phyloP scores from a whole-genome alignment of 228 moss, liverwort and hornwort genomes.

The Sphagnum magellanicum region DNA sequence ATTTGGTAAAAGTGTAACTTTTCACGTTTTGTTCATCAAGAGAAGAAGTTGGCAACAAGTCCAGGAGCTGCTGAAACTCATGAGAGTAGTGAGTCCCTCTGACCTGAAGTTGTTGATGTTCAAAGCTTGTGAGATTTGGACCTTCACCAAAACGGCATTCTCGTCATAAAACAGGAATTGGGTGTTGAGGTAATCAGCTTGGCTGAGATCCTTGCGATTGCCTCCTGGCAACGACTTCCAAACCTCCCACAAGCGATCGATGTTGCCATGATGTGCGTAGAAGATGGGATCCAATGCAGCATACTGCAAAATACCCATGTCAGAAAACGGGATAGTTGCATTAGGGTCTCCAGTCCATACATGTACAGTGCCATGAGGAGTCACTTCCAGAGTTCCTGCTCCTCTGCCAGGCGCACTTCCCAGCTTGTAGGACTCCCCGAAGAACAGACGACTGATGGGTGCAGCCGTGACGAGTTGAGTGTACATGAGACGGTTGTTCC shows the following conservation, averaged over 20 bases:
- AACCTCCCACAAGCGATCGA: slow-evolving; percentile 47
- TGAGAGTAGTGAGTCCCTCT: slow-evolving; percentile 22
- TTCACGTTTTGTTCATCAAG: not conserved
- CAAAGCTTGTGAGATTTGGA: slow-evolving; percentile 36
- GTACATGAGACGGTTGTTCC: slow-evolving; percentile 20
- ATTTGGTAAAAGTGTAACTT: too few relatives aligned
- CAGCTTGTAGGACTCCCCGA: slow-evolving; percentile 18
- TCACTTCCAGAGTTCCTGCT: slow-evolving; percentile 13
- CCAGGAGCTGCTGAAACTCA: slow-evolving; percentile 12
- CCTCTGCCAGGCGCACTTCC: slow-evolving; percentile 26
- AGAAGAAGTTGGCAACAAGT: not conserved
- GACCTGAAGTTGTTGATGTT: slow-evolving; percentile 24
- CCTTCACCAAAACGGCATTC: slow-evolving; percentile 31
- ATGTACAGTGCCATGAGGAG: slow-evolving; percentile 30
- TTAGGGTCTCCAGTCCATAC: slow-evolving; percentile 29
- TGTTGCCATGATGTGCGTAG: slow-evolving; percentile 31
- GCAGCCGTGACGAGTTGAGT: slow-evolving; percentile 5
- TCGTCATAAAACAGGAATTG: slow-evolving; percentile 55
- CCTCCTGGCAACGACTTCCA: slow-evolving; percentile 30
- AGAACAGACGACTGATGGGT: slow-evolving; percentile 11
- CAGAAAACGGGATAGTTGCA: slow-evolving; percentile 10
- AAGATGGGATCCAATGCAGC: slow-evolving; percentile 43
- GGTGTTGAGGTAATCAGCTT: slow-evolving; percentile 37
- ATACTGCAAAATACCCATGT: slow-evolving; percentile 40
- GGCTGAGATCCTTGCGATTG: slow-evolving; percentile 11